Base-by-base conservation (phyloP, 2,329 filamentous ascomycete species). In the Phaeophleospora eucalypticola region DNA sequence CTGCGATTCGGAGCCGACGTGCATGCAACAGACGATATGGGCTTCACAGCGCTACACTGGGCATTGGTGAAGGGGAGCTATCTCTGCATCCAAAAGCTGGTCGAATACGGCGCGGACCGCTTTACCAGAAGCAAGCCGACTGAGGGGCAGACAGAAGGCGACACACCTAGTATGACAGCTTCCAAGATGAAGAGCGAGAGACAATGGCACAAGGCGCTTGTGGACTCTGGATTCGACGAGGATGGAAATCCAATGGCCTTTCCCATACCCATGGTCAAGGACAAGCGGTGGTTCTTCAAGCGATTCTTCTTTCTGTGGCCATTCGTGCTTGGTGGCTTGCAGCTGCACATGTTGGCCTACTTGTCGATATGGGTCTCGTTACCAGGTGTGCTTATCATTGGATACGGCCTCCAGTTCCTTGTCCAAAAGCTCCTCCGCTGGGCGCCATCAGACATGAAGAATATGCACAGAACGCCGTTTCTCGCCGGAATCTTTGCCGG, bases 41-140 rank as follows among this genome's bases (percentile, higher is more conserved):
- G 91, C 20, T 93, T 97, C 66, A 95, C 91, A 0, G 89, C 93
- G 3, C 73, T 98, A 57, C 93, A 98, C 65, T 98, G 93, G 93
- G 90, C 89, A 1, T 74, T 98, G 38, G 93, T 98, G 29, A 95
- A 95, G 70, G 93, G 94, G 10, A 93, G 86, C 40, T 81, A 87
- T 51, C 83, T 83, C 9, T 96, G 90, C 65, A 86, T 98, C 53
- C 83, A 94, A 65, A 97, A 96, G 70, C 76, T 98, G 36, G 80
- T 98, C 58, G 93, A 98, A 72, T 96, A 96, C 66, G 94, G 93
- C 38, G 84, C 90, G 19, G 93, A 98, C 69, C 81, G 93, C 37
- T 97, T 95, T 64, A 89, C 87, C 32, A 86, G 89, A 70, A 96
- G 90, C 20, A 79, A 82, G 44, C 62, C 62, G 7, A 49, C 52